These are phyloP conservation scores for Blumeria graminis DNA, from an alignment of 2,329 filamentous ascomycete genomes.

Conservation along the genomic window DNA sequence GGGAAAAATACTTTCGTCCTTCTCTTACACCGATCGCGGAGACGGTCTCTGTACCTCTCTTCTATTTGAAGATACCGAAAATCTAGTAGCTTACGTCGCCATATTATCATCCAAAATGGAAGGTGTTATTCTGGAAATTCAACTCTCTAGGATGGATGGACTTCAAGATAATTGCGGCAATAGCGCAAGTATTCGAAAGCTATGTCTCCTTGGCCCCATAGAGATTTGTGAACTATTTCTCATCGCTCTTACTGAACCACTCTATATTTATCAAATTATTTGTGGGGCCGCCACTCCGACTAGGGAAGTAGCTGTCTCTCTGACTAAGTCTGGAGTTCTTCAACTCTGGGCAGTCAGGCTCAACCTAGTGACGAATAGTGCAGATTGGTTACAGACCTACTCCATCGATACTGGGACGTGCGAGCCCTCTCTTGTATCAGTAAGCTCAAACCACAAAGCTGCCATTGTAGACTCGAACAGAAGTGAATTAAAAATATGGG, in stretches of 20 bases:
- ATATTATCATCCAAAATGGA: constrained; percentile 57
- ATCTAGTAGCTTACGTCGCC: constrained; percentile 46
- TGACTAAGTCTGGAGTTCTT: constrained; percentile 48
- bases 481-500: constrained; percentile 73
- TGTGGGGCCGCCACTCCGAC: constrained; percentile 69
- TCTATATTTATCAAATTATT: constrained; percentile 43
- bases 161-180: constrained; percentile 15
- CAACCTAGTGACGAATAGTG: constrained; percentile 28
- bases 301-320: constrained; percentile 66
- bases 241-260: constrained; percentile 66
- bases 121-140: constrained; percentile 61
- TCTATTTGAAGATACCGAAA: constrained; percentile 33
- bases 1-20: constrained; percentile 33
- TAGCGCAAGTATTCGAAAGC: constrained; percentile 29
- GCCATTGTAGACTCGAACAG: constrained; percentile 53
- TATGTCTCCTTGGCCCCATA: constrained; percentile 46
- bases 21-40: constrained; percentile 33
- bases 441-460: constrained; percentile 67
- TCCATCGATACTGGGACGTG: constrained; percentile 54
- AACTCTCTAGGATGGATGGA: constrained; percentile 26
- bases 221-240: constrained; percentile 33
- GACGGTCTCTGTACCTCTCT: constrained; percentile 61
- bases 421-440: constrained; percentile 55
- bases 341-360: constrained; percentile 71
- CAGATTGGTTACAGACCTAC: constrained; percentile 67